These are phyloP conservation scores for Lasiosphaeris hirsuta DNA, from an alignment of 495 filamentous ascomycete genomes.

Conservation along the genomic window DNA sequence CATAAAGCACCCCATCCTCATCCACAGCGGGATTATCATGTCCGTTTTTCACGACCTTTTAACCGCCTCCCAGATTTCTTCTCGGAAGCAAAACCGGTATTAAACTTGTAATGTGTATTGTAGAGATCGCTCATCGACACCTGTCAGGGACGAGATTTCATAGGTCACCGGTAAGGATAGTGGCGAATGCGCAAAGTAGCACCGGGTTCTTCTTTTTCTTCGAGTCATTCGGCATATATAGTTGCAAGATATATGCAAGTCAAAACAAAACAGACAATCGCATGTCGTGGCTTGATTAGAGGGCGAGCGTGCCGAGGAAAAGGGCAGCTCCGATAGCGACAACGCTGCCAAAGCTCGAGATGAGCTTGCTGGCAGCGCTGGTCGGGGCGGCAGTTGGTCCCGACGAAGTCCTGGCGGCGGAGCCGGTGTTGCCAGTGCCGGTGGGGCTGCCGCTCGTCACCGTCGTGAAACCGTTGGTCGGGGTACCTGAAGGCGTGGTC, in stretches of 20 bases:
- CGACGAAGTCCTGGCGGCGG: neutral
- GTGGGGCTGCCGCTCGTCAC: conserved; percentile 11
- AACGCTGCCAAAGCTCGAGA: conserved; percentile 16
- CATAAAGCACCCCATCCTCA: too few relatives aligned
- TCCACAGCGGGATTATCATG: too few relatives aligned
- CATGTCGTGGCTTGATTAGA: conserved; percentile 19
- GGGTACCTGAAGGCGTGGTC: conserved; percentile 1
- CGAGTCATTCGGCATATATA: too few relatives aligned
- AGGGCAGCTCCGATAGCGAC: conserved; percentile 25
- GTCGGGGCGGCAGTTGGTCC: conserved; percentile 8
- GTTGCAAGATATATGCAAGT: neutral
- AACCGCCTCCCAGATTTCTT: neutral
- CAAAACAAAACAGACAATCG: neutral
- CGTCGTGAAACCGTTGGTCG: conserved; percentile 12
- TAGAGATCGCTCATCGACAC: neutral
- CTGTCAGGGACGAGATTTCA: neutral
- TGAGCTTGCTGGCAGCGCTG: conserved; percentile 24
- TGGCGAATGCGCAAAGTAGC: conserved; percentile 25
- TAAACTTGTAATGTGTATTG: neutral
- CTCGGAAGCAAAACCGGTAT: neutral
- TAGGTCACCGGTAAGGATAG: conserved; percentile 15
- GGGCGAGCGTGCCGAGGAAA: conserved; percentile 25
- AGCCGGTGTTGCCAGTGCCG: conserved; percentile 6
- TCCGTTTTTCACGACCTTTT: too few relatives aligned
- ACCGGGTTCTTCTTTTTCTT: conserved; percentile 2